Base-by-base conservation (phyloP, 164 flowering plant species). In the Houttuynia cordata region DNA sequence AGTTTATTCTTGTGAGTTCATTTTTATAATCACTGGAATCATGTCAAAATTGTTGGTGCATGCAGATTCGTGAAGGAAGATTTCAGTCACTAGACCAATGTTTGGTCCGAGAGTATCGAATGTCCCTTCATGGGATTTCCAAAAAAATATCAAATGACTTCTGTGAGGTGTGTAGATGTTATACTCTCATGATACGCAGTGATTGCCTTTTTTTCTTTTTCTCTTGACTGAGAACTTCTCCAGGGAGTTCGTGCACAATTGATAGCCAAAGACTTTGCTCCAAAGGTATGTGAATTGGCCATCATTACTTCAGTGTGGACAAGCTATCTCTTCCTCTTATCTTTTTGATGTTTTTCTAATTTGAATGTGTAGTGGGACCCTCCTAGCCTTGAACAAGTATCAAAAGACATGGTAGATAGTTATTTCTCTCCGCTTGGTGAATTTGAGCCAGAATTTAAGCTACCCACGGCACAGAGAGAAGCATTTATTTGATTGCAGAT, bases 1-100 rank as follows among this genome's bases (percentile, higher is more conserved):
- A 12, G 49, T 17, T 45, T 45, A 45, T 45, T 45, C 49, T 45
- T 45, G 2, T 41, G 10, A 41, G 45, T 41, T 41, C 8, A 13
- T 41, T 41, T 41, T 8, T 41, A 8, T 13, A 41, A 41, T 45
- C 17, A 45, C 49, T 12, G 49, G 49, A 45, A 45, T 10, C 17
- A 45, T 45, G 14, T 57, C 57, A 53, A 23, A 24, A 17, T 54
- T 23, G 14, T 23, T 56, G 47, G 40, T 53, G 34, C 61, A 51
- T 58, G 85, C 58, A 91, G 98, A 85, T 91, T 68, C 78, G 89
- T 51, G 93, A 88, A 67, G 95, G 93, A 55, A 84, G 98, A 76
- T 91, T 79, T 61, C 85, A 87, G 68, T 61, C 91, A 62, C 87
- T 91, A 67, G 93, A 91, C 70, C 79, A 81, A 62, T 91, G 98